Base-by-base conservation (phyloP, 2,329 filamentous ascomycete species). In the Neocatenulostroma microsporum region DNA sequence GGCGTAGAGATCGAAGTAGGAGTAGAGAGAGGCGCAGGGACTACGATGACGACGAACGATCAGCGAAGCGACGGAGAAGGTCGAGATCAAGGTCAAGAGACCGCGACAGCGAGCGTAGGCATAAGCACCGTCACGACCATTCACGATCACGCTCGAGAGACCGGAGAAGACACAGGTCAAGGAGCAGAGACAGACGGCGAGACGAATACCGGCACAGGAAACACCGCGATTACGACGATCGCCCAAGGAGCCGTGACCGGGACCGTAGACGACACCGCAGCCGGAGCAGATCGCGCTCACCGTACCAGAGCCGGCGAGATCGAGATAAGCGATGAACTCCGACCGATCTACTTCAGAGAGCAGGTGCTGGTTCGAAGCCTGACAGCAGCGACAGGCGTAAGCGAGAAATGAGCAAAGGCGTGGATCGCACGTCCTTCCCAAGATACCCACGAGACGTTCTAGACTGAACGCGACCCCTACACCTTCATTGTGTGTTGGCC, bases 11-110 rank as follows among this genome's bases (percentile, higher is more conserved):
- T n/a, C 45, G 54, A 40, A 41, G 48, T 37, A 42, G 50, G n/a
- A 49, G 47, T 36, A 36, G 44, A 34, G 50, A 46, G 27, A 36
- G 45, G 20, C 47, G 50, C 12, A 44, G 47, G 30, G 39, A 40
- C 27, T 30, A 43, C 8, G 36, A 42, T 30, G 40, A 44, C 7
- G 42, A 50, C 15, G 41, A 50, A 14, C 36, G 50, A 26, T 14
- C 36, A 5, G 42, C 45, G 12, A 51, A 43, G 40, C 44, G 42
- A 32, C 41, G 49, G 14, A n/a, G n/a, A n/a, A n/a, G n/a, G n/a
- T n/a, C n/a, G n/a, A 42, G 50, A 21, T 59, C 55, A 29, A 40
- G 54, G 14, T 57, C 55, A 7, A 37, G 47, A 34, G 49, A 48
- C 36, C 28, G 42, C 30, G 50, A 54, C 18, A 37, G 41, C 20